Percentiles rank a stretch among this genome's conserved stretches.
Evolutionary conservation across 352 stramenopile species (phyloP).

Genomic region (Phytophthora parvispora): DNA sequence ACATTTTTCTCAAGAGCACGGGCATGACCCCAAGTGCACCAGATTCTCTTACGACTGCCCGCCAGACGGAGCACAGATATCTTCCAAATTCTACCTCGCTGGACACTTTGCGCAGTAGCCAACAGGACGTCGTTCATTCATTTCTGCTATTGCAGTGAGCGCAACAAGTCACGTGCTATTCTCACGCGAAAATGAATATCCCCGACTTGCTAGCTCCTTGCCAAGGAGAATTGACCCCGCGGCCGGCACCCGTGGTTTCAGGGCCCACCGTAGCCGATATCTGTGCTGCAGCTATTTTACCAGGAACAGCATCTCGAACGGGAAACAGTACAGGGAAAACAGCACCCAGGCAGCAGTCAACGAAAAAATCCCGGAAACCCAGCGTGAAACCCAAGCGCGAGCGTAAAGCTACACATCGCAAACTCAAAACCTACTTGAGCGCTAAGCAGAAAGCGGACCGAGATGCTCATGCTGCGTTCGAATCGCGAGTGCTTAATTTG

Average conservation of each 20-base stretch:
- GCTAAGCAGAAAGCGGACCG: slow-evolving; percentile 16
- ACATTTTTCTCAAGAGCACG: too few species aligned
- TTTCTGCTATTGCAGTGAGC: not conserved
- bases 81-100: not conserved
- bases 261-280: not conserved
- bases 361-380: not conserved
- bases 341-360: not conserved
- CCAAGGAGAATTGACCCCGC: not conserved
- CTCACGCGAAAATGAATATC: not conserved
- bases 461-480: slow-evolving; percentile 18
- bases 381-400: not conserved
- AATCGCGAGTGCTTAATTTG: slow-evolving; percentile 32
- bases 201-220: not conserved
- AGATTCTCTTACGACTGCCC: not conserved
- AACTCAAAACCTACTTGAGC: slow-evolving; percentile 20
- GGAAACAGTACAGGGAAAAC: not conserved
- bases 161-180: not conserved
- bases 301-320: not conserved
- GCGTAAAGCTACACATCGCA: not conserved
- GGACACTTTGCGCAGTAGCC: not conserved
- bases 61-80: not conserved
- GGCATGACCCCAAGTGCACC: too few species aligned
- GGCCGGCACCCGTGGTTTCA: not conserved
- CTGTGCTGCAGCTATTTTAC: not conserved
- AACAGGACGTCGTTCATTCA: not conserved